Evolutionary conservation across 1,284 basidiomycete species (phyloP), one percentile per base, ranked within the genome.

Genomic region (Cystobasidiaceae sp.): DNA sequence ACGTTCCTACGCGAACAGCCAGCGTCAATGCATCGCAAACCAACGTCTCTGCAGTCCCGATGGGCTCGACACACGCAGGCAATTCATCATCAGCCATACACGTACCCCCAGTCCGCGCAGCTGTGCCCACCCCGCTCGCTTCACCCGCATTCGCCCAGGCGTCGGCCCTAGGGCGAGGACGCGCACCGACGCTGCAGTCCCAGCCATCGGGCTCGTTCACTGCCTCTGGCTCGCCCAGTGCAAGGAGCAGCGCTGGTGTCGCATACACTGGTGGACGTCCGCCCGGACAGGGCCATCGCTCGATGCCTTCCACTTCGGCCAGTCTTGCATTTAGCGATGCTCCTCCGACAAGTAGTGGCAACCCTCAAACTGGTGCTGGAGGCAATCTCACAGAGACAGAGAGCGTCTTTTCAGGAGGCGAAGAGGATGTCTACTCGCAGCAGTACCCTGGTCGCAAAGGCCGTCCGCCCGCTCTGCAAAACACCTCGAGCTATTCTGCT

Each of bases 321-420:
- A 55, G 51, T 41, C 30, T 64, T 9, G 51, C 61, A 23, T 64
- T 64, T 33, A 51, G 33, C 61, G 61, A 64, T 43, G 51, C 44
- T 4, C 51, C 51, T 23, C 17, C 33, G 17, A 46, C 51, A 4
- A 55, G 25, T 4, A 25, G 13, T 8, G 27, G 11, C 5, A 34
- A 34, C 28, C n/a, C 25, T 4, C 51, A 37, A 6, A 39, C 37
- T 39, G 54, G 54, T 33, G 54, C 28, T 13, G 21, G 41, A 19
- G 51, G 52, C 19, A 41, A 62, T 27, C 27, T 43, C 9, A 64
- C 61, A n/a, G 61, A 64, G 23, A 50, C 41, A 11, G 61, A 64
- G 30, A 64, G 61, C 28, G 32, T 56, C 23, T 41, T 64, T 21
- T 64, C 61, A 3, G 61, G 43, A 1, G 61, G 51, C 3, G 61